Percentiles rank a stretch among this genome's conserved stretches.
These are phyloP conservation scores for Gypsophila paniculata DNA, from an alignment of 179 eudicot genomes.

Conservation along the genomic window DNA sequence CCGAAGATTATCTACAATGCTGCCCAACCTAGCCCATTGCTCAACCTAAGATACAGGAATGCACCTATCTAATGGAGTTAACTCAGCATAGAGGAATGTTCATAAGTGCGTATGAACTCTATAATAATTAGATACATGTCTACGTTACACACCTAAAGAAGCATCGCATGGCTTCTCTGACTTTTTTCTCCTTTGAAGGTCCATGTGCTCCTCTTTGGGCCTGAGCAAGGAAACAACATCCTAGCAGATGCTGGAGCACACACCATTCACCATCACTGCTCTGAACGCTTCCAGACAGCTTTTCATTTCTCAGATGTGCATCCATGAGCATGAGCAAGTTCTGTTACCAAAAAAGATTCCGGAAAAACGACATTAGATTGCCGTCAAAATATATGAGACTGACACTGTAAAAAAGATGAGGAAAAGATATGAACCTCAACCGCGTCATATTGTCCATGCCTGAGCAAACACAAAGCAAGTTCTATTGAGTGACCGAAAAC, in stretches of 20 bases:
- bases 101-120: neutral
- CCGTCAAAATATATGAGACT: slow-evolving; percentile 9
- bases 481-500: slow-evolving; percentile 68
- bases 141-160: slow-evolving; percentile 65
- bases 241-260: slow-evolving; percentile 74
- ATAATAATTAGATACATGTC: neutral
- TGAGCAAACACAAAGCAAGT: slow-evolving; percentile 66
- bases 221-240: slow-evolving; percentile 88
- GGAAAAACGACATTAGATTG: neutral
- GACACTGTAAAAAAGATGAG: slow-evolving; percentile 9
- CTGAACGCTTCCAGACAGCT: slow-evolving; percentile 67
- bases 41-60: neutral
- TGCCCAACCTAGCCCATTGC: neutral
- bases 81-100: neutral
- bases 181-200: slow-evolving; percentile 50
- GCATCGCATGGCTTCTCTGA: slow-evolving; percentile 79
- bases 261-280: slow-evolving; percentile 63
- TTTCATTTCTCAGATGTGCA: slow-evolving; percentile 66
- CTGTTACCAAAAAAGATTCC: slow-evolving; percentile 32
- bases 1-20: neutral
- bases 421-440: slow-evolving; percentile 56
- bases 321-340: slow-evolving; percentile 67
- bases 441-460: slow-evolving; percentile 76
- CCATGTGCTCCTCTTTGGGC: slow-evolving; percentile 50
- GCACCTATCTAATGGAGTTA: neutral